Evolutionary conservation across 768 basidiomycete genomes (phyloP), one percentile per base, ranked within the genome.

Genomic region (Trametes coccinea): DNA sequence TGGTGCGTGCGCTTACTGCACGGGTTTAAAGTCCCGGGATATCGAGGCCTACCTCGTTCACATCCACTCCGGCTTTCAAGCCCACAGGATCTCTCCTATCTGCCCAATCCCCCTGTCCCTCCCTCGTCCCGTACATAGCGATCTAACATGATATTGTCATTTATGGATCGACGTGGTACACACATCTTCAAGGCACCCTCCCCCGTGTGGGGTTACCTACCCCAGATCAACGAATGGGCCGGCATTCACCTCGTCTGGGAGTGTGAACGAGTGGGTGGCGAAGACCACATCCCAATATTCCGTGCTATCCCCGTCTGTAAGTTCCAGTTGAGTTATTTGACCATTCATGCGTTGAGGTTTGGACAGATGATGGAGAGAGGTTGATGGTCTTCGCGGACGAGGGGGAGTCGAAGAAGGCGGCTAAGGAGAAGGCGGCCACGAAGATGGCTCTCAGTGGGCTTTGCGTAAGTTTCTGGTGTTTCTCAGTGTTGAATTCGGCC

Each of bases 151-250:
- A 39, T 48, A 7, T 16, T 13, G 3, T 62, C 60, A 0, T 70
- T 70, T 30, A 31, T 64, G 30, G 67, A 68, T 27, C 54, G 67
- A 2, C 13, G 39, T 1, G 61, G 62, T 0, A 53, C 40, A 1
- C 33, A 61, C 16, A 31, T 30, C 8, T 70, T 70, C 58, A 13
- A 40, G 2, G 22, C 46, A 5, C 61, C 65, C 1, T 59, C 34
- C 9, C 53, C 51, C 5, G 34, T 64, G 0, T 65, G 69, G 61
- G 65, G 65, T 3, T 72, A 70, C 54, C 34, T 70, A 17, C 66
- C 71, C 0, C 71, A 72, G 51, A 3, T 72, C 0, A 70, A 72
- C 39, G 66, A 72, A 40, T 70, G 69, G 69, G 60, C 54, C 0
- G n/a, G 46, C 9, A 53, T 14, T 1, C 14, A 43, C 9, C 59